Evolutionary conservation across 2,329 filamentous ascomycete species (phyloP), one percentile per base, ranked within the genome.

Genomic region (Tolypocladium pustulatum): DNA sequence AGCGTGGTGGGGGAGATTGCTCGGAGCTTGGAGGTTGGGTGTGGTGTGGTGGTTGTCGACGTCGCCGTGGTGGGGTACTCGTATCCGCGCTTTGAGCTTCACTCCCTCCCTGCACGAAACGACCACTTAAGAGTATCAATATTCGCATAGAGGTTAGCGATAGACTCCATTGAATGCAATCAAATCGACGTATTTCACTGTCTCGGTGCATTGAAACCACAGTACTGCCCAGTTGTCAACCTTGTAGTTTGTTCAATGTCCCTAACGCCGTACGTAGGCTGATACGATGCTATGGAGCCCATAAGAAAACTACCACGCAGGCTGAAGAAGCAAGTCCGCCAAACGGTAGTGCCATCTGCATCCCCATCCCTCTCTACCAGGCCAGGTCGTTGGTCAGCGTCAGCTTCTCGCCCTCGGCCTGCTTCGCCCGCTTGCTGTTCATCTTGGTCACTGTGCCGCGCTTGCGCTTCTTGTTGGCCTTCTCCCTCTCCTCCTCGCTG

Each of bases 381-480:
- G 69, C 68, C 59, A 77, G 65, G 60, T 76, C 72, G 69, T 77
- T 73, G 61, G 73, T 74, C 51, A 77, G 65, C 53, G 67, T 69
- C 63, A 74, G 64, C 72, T 76, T 76, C 75, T 91, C 82, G 72
- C 85, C 80, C 75, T 91, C 82, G 72, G 84, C 80, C 80, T 85
- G 72, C 65, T 75, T 74, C 66, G 70, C 69, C 63, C 72, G 70
- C 72, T 76, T 76, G 71, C 62, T 71, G 66, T 75, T 75, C 69
- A 77, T 73, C 71, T 78, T 79, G 64, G 76, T 72, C 46, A 73
- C 78, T 34, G 71, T 70, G 61, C 75, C 78, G 60, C 78, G 77
- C 76, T 81, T 81, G 66, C 79, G 73, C 74, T 81, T 82, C 56
- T 80, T 81, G 57, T 81, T 81, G 10, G 79, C 79, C 64, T 80